Conservation (phyloP, 2,329 filamentous ascomycete genomes). For the Podosphaera aphanis region DNA sequence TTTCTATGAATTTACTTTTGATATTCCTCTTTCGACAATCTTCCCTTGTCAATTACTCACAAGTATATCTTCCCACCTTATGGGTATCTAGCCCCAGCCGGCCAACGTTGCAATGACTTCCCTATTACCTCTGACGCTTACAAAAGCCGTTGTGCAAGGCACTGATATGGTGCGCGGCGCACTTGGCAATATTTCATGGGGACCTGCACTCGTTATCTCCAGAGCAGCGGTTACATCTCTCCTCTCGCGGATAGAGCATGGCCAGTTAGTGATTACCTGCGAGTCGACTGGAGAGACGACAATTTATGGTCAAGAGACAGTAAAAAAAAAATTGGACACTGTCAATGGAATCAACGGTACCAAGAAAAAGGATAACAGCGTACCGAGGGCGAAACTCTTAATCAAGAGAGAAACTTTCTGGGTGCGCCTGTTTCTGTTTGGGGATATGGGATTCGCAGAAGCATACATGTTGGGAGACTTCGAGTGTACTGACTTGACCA, state of each 20-base stretch:
- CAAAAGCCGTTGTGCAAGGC: conserved; percentile 19
- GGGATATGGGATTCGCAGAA: conserved; percentile 46
- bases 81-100: too few relatives aligned
- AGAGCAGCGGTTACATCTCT: conserved; percentile 23
- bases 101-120: conserved; percentile 13
- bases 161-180: conserved; percentile 20
- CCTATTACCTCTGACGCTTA: conserved; percentile 18
- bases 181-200: conserved; percentile 24
- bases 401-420: conserved; percentile 46
- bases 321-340: conserved; percentile 17
- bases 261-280: conserved; percentile 26
- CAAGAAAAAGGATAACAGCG: conserved; percentile 18
- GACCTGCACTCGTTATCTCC: conserved; percentile 23
- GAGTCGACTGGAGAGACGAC: conserved; percentile 21
- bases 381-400: conserved; percentile 28
- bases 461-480: conserved; percentile 53
- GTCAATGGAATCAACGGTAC: conserved; percentile 14
- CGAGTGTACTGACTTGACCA: conserved; percentile 39
- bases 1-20: too few relatives aligned
- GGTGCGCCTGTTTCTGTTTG: conserved; percentile 43
- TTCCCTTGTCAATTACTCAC: too few relatives aligned
- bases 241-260: conserved; percentile 23
- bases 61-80: too few relatives aligned
- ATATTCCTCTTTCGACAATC: too few relatives aligned
- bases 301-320: conserved; percentile 24